Evolutionary conservation across 306 rosid genomes (phyloP).

Genomic region (Gastrolobium villosum): DNA sequence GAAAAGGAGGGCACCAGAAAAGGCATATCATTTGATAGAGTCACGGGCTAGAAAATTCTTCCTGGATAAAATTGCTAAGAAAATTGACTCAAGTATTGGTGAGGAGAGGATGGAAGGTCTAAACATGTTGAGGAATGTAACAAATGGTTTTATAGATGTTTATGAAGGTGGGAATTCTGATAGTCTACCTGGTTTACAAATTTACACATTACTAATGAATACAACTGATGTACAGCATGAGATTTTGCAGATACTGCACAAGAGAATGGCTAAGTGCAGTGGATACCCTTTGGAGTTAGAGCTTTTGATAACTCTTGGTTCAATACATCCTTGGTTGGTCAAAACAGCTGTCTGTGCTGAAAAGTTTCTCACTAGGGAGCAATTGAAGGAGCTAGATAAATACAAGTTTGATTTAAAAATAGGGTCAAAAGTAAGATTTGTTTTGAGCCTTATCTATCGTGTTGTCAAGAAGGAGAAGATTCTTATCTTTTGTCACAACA

Average conservation of each 20-base stretch:
- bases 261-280: slow-evolving; percentile 61
- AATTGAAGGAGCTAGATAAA: slow-evolving; percentile 66
- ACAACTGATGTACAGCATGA: slow-evolving; percentile 79
- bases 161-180: slow-evolving; percentile 86
- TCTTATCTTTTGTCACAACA: slow-evolving; percentile 89
- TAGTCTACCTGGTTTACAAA: slow-evolving; percentile 89
- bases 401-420: slow-evolving; percentile 74
- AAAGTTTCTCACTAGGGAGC: slow-evolving; percentile 63
- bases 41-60: slow-evolving; percentile 85
- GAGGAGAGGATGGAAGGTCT: slow-evolving; percentile 83
- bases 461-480: slow-evolving; percentile 81
- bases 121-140: slow-evolving; percentile 80
- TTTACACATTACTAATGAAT: slow-evolving; percentile 92
- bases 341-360: slow-evolving; percentile 76
- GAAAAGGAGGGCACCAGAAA: slow-evolving; percentile 55
- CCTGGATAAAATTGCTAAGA: slow-evolving; percentile 83
- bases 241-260: slow-evolving; percentile 65
- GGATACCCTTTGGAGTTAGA: slow-evolving; percentile 91
- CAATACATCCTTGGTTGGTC: slow-evolving; percentile 95
- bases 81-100: slow-evolving; percentile 72
- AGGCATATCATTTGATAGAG: slow-evolving; percentile 63
- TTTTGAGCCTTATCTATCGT: slow-evolving; percentile 80
- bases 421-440: slow-evolving; percentile 90
- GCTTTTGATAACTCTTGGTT: slow-evolving; percentile 95
- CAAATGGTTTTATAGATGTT: slow-evolving; percentile 86